These are phyloP conservation scores for Herpetomonas samuelpessoai DNA, from an alignment of 208 protist species.

Conservation along the genomic window DNA sequence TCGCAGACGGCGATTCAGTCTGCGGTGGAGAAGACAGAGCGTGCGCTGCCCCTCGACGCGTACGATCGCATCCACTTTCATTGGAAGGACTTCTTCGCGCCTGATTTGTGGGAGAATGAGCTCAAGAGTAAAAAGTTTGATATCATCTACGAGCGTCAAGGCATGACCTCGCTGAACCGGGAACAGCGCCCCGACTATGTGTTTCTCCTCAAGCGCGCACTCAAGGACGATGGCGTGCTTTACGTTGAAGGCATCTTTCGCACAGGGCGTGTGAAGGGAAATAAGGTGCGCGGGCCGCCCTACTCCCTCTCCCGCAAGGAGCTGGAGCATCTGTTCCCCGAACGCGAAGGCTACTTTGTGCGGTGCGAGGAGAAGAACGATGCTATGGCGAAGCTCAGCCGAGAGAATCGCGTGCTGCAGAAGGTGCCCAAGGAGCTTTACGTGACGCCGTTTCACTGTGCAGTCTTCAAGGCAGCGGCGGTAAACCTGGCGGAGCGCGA, in stretches of 20 bases:
- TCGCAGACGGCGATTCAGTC: slow-evolving; percentile 74
- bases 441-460: slow-evolving; percentile 85
- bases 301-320: slow-evolving; percentile 67
- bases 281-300: slow-evolving; percentile 74
- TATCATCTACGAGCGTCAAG: slow-evolving; percentile 88
- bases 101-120: slow-evolving; percentile 71
- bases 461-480: slow-evolving; percentile 64
- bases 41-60: slow-evolving; percentile 28
- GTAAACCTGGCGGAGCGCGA: slow-evolving; percentile 39
- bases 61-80: slow-evolving; percentile 64
- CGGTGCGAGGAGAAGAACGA: slow-evolving; percentile 89
- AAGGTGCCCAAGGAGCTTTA: slow-evolving; percentile 81
- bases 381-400: slow-evolving; percentile 69
- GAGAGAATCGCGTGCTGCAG: slow-evolving; percentile 71
- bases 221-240: slow-evolving; percentile 81
- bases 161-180: slow-evolving; percentile 75
- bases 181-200: slow-evolving; percentile 84
- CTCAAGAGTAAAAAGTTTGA: slow-evolving; percentile 58
- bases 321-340: slow-evolving; percentile 73
- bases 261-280: slow-evolving; percentile 79
- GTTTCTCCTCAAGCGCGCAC: slow-evolving; percentile 71
- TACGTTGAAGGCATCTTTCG: slow-evolving; percentile 90
- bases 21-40: slow-evolving; percentile 63
- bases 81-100: slow-evolving; percentile 74
- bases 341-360: slow-evolving; percentile 69